phyloP scores from a whole-genome alignment of 345 rosid genomes.

The Adansonia digitata region DNA sequence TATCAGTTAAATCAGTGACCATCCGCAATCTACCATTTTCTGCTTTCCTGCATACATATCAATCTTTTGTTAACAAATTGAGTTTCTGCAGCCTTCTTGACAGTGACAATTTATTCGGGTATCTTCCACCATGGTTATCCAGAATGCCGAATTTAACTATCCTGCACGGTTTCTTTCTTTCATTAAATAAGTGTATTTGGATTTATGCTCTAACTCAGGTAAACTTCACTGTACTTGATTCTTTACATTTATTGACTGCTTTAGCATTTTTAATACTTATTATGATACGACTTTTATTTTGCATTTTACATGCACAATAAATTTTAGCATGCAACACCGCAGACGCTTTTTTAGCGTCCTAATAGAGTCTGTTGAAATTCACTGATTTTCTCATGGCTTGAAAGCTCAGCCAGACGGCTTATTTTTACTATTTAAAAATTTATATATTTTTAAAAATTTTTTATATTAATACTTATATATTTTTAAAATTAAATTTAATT shows the following conservation, averaged over 20 bases:
- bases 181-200: no score
- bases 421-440: no score
- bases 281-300: not conserved
- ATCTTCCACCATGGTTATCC: constrained; percentile 74
- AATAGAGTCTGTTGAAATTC: no score
- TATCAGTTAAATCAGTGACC: not conserved
- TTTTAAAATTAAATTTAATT: no score
- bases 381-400: no score
- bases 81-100: constrained; percentile 72
- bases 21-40: constrained; percentile 1
- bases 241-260: constrained; percentile 1
- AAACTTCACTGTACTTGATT: not conserved
- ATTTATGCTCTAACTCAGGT: not conserved
- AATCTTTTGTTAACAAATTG: not conserved
- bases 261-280: not conserved
- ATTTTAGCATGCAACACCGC: not conserved
- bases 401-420: no score
- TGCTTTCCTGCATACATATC: not conserved
- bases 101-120: constrained; percentile 79
- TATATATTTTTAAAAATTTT: no score
- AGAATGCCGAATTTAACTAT: constrained; percentile 65
- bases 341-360: not conserved
- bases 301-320: not conserved
- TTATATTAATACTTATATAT: no score
- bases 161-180: constrained; percentile 76